Evolutionary conservation across 148 eudicot genomes (phyloP), one percentile per base, ranked within the genome.

Genomic region (Arctostaphylos glauca): DNA sequence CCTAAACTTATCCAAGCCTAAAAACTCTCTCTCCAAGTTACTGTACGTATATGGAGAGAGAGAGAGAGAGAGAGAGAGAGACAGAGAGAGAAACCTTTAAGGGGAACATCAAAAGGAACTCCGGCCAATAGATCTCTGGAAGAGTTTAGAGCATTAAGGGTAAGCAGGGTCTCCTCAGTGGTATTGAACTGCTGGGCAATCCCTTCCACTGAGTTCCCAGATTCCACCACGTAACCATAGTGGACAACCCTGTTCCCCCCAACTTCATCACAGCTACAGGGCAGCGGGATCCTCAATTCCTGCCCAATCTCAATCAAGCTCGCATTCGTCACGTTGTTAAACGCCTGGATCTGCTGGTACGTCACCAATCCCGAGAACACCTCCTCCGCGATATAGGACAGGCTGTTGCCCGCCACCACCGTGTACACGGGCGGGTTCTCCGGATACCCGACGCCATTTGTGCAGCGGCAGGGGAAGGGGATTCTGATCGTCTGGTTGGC

Each of bases 251-350:
- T 70, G 64, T 81, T 58, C 0, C 93, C 94, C 0, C 82, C 93
- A 79, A 94, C 93, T 19, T 91, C 93, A 81, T 96, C 98, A 53
- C 99, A 96, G 85, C 98, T 93, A 62, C 99, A 96, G 2, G 99
- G 99, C 49, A 96, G 89, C 38, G 99, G 98, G 55, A 96, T 88
- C 93, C 90, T 85, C 83, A 96, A 84, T 88, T 87, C 74, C 81
- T 93, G 90, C 6, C 93, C 97, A 4, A 73, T 52, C 1, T 0
- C 0, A 5, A 96, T 94, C 62, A 54, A 3, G 66, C 87, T 82
- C 0, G 85, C 2, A 21, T 96, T 76, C 16, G n/a, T 0, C 1
- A 96, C 90, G 1, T 82, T 71, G 15, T 96, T 96, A 9, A 82
- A 95, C 0, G 49, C 74, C 83, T 81, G 91, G 50, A 96, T 94